phyloP scores from a whole-genome alignment of 208 protist species.

The Jaenimonas drosophilae region DNA sequence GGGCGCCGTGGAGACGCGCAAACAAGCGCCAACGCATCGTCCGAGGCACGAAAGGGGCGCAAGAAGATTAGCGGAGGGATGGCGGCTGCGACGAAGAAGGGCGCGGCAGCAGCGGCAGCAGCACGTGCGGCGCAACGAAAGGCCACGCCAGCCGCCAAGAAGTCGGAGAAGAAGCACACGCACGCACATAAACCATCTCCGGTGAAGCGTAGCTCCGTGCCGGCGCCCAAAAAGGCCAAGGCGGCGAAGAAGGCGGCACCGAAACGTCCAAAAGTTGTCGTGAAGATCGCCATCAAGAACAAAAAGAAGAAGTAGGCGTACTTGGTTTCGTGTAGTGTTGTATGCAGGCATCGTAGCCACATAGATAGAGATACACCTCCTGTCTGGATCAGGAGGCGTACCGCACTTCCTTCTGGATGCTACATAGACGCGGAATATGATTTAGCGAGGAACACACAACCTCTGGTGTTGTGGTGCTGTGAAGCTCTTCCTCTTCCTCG shows the following conservation, averaged over 20 bases:
- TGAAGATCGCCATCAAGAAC: conserved; percentile 5
- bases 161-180: neutral
- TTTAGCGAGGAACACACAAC: too few relatives aligned
- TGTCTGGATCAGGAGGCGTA: too few relatives aligned
- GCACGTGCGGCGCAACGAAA: neutral
- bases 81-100: neutral
- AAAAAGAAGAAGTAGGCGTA: conserved; percentile 6
- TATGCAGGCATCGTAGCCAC: too few relatives aligned
- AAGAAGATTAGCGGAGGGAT: neutral
- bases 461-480: too few relatives aligned
- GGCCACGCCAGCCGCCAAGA: neutral
- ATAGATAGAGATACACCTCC: too few relatives aligned
- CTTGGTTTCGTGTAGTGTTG: too few relatives aligned
- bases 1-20: neutral
- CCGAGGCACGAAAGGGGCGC: neutral
- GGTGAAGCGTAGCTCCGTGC: too few relatives aligned
- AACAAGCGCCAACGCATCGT: neutral
- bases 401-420: too few relatives aligned
- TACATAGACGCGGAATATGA: too few relatives aligned
- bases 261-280: conserved; percentile 13
- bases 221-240: neutral
- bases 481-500: too few relatives aligned
- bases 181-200: neutral
- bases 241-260: conserved; percentile 11
- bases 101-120: neutral